Conservation (phyloP, 2,329 filamentous ascomycete species). For the Trichoderma sp. region DNA sequence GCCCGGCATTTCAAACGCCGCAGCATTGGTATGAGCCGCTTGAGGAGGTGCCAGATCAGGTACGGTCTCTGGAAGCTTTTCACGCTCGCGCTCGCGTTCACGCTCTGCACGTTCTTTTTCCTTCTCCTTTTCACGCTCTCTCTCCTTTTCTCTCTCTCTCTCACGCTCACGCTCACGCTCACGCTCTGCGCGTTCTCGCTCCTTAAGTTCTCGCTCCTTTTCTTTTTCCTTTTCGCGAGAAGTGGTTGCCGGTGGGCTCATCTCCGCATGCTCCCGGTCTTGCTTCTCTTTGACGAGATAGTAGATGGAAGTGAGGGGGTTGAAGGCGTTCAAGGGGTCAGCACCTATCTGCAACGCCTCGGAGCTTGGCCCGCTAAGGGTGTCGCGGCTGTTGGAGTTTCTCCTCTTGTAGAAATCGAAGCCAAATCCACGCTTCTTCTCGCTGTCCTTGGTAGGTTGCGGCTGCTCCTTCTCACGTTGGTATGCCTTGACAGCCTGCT, state of each 20-base stretch:
- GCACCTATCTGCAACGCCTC: slow-evolving; percentile 80
- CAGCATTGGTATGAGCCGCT: slow-evolving; percentile 84
- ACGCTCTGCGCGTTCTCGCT: slow-evolving; percentile 30
- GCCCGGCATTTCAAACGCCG: slow-evolving; percentile 83
- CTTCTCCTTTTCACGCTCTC: slow-evolving; percentile 29
- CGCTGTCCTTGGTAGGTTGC: slow-evolving; percentile 62
- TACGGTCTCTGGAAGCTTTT: slow-evolving; percentile 52
- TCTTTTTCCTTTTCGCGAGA: slow-evolving; percentile 37
- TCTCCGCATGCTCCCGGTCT: slow-evolving; percentile 65
- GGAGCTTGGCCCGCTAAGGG: slow-evolving; percentile 76
- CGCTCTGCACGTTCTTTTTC: slow-evolving; percentile 36
- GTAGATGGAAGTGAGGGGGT: slow-evolving; percentile 89
- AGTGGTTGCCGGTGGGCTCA: slow-evolving; percentile 50
- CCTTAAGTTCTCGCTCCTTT: slow-evolving; percentile 34
- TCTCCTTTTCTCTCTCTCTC: slow-evolving; percentile 30
- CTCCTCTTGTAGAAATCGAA: slow-evolving; percentile 97
- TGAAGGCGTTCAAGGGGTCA: slow-evolving; percentile 91
- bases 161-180: slow-evolving; percentile 34
- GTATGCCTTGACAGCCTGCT: slow-evolving; percentile 73
- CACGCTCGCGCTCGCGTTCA: slow-evolving; percentile 32
- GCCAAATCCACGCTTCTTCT: slow-evolving; percentile 81
- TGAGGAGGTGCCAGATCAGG: slow-evolving; percentile 80
- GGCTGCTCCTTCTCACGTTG: slow-evolving; percentile 66
- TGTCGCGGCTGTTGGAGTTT: slow-evolving; percentile 89
- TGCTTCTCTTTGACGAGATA: slow-evolving; percentile 95